Base-by-base conservation (phyloP, 352 stramenopile genomes). In the Pythium diclinum region DNA sequence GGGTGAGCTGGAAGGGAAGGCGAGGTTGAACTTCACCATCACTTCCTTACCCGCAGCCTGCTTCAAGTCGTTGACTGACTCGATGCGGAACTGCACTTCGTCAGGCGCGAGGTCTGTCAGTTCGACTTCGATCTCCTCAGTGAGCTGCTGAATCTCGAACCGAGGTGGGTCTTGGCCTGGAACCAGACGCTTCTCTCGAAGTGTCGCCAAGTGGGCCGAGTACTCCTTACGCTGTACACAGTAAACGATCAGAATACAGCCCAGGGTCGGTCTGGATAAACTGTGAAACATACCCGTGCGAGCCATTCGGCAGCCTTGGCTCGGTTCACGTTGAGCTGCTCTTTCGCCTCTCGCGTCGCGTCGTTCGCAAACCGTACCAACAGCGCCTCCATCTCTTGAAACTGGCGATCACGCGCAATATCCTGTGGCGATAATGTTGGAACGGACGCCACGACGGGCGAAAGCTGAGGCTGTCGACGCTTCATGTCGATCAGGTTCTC, bases 1-100 rank as follows among this genome's bases (percentile, higher is more conserved):
- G 6, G 83, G 76, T 17, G 71, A 56, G 13, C 64, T 46, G 0
- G 83, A 83, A 8, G 85, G 83, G 14, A 94, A 88, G 62, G 81
- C 88, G 16, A 94, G 71, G 23, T 74, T 88, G 34, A 91, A 90
- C 56, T 88, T 89, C 34, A 92, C 77, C 59, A 89, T 82, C 6
- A 91, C 59, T 16, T 87, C 75, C 61, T 78, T 80, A 6, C 74
- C 78, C 1, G 74, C 74, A 16, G 72, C 65, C 28, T 75, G 69
- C 13, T 68, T 49, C 7, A 89, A 59, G 8, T 72, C 73, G 34
- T 83, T 79, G 17, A 91, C 61, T 5, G 73, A 73, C 14, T 75
- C 71, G 28, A 94, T 75, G 6, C 51, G 60, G 2, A 92, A 71
- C 38, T 79, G 65, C 8, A 92, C 72, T 53, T 79, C 70, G 46